phyloP scores from a whole-genome alignment of 768 basidiomycete genomes.

The Rhizopogon roseolus region DNA sequence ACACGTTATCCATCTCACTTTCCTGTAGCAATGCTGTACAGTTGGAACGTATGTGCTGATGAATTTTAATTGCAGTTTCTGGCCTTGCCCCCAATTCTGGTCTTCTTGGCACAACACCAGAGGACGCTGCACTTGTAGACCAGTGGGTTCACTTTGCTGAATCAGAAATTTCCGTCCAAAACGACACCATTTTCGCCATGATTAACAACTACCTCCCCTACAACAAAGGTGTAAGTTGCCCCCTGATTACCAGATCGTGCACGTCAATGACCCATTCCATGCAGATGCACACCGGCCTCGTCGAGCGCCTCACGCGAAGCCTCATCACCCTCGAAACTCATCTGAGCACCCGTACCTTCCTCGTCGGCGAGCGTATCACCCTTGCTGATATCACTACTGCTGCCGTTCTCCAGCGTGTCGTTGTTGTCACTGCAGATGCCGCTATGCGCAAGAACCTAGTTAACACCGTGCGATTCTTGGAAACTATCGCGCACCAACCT shows the following conservation, averaged over 20 bases:
- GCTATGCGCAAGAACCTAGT: constrained; percentile 60
- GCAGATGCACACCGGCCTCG: constrained; percentile 54
- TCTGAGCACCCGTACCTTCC: constrained; percentile 78
- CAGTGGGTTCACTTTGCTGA: constrained; percentile 84
- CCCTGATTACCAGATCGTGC: background rate
- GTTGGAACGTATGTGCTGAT: constrained; percentile 7
- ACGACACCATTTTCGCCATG: constrained; percentile 36
- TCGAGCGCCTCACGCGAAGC: constrained; percentile 50
- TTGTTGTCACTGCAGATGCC: constrained; percentile 59
- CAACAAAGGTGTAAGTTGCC: constrained; percentile 70
- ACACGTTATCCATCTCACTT: constrained; percentile 1
- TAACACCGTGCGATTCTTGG: constrained; percentile 77
- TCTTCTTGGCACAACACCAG: constrained; percentile 60
- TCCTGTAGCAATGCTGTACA: background rate
- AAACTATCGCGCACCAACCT: constrained; percentile 87
- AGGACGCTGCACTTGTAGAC: constrained; percentile 74
- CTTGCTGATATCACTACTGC: constrained; percentile 83
- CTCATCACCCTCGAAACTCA: constrained; percentile 69
- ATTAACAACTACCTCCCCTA: constrained; percentile 58
- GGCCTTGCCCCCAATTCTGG: constrained; percentile 69
- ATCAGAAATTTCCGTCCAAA: constrained; percentile 46
- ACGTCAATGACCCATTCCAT: background rate
- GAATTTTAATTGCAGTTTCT: constrained; percentile 52
- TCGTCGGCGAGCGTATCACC: constrained; percentile 92
- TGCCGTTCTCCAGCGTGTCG: constrained; percentile 48